These are phyloP conservation scores for Pseudogymnoascus sp. DNA, from an alignment of 2,329 filamentous ascomycete genomes.

Conservation along the genomic window DNA sequence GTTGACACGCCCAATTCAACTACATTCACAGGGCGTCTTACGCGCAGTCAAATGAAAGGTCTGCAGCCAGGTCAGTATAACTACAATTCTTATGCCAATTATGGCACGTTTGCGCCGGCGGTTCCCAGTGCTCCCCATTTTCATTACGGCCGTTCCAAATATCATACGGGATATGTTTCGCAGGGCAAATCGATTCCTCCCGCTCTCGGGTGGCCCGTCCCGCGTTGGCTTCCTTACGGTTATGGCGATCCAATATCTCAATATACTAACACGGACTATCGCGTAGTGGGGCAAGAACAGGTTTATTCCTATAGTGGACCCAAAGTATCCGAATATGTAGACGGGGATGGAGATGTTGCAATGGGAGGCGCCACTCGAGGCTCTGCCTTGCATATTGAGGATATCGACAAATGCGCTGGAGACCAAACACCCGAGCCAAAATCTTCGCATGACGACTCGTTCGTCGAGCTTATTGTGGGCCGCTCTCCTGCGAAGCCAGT, in stretches of 20 bases:
- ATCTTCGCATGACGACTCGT: conserved; percentile 25
- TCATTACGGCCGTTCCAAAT: neutral
- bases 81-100: conserved; percentile 12
- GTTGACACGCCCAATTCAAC: neutral
- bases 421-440: neutral
- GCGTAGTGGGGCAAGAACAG: conserved; percentile 6
- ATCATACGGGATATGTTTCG: neutral
- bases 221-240: neutral
- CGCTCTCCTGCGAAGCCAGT: conserved; percentile 15
- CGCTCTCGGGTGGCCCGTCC: neutral
- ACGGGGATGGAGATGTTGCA: neutral
- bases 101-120: conserved; percentile 7
- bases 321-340: neutral
- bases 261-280: conserved; percentile 8
- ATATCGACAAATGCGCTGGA: neutral
- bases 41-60: conserved; percentile 23
- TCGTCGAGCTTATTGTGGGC: conserved; percentile 32
- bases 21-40: conserved; percentile 16
- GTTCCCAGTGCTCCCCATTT: conserved; percentile 2
- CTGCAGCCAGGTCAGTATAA: conserved; percentile 28
- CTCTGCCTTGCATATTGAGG: neutral
- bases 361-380: neutral
- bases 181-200: neutral
- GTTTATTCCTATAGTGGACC: neutral
- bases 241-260: conserved; percentile 4